A percentile compares a stretch with the other conserved stretches of the same genome.
phyloP scores from a whole-genome alignment of 2,329 filamentous ascomycete genomes.

The Geosmithia flava region DNA sequence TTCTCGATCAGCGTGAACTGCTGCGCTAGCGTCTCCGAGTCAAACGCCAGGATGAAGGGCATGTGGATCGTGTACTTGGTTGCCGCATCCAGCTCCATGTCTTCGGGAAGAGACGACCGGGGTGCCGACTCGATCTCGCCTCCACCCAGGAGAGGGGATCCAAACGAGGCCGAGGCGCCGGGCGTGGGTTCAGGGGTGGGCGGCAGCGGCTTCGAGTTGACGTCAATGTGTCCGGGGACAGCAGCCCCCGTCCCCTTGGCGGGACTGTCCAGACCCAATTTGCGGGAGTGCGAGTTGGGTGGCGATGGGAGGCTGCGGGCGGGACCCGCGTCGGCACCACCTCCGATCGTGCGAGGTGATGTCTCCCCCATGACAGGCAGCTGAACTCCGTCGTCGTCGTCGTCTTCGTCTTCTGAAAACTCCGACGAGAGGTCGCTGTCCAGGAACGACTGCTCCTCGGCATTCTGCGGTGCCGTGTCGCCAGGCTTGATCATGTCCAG shows the following conservation, averaged over 20 bases:
- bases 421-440: constrained; percentile 53
- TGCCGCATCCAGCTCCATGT: constrained; percentile 1
- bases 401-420: constrained; percentile 38
- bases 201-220: constrained; percentile 25
- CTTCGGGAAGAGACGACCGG: neutral
- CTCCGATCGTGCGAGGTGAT: constrained; percentile 8
- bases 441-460: constrained; percentile 29
- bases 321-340: constrained; percentile 5
- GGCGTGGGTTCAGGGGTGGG: constrained; percentile 39
- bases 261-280: neutral
- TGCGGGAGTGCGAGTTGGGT: neutral
- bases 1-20: constrained; percentile 81
- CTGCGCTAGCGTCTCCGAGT: constrained; percentile 66
- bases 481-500: constrained; percentile 28
- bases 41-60: constrained; percentile 71
- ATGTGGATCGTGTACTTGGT: constrained; percentile 46
- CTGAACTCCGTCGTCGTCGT: constrained; percentile 17
- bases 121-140: neutral
- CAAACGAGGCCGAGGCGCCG: neutral
- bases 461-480: constrained; percentile 14
- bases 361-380: constrained; percentile 11
- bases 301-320: constrained; percentile 1
- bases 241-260: neutral
- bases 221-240: constrained; percentile 10
- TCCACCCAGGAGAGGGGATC: neutral